Evolutionary conservation across 345 rosid species (phyloP).

Genomic region (Erucastrum elatum): DNA sequence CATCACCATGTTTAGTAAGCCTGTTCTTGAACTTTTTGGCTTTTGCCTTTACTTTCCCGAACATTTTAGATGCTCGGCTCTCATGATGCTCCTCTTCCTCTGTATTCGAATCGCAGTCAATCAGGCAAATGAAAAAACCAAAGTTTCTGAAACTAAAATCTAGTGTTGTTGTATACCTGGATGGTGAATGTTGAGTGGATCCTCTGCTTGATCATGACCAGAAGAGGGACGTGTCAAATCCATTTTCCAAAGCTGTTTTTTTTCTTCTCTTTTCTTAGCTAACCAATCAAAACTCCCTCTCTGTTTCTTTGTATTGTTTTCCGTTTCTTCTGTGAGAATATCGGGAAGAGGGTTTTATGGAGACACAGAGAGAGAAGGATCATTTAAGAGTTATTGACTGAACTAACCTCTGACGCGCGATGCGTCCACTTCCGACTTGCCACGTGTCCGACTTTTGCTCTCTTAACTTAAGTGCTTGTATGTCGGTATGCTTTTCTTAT

Average conservation of each 20-base stretch:
- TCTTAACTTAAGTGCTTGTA: not conserved
- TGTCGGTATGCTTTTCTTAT: not conserved
- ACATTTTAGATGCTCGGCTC: slow-evolving; percentile 53
- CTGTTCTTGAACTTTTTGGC: slow-evolving; percentile 74
- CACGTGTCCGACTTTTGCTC: slow-evolving; percentile 31
- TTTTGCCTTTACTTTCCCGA: slow-evolving; percentile 67
- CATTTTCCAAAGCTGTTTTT: slow-evolving; percentile 15
- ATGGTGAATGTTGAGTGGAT: slow-evolving; percentile 37
- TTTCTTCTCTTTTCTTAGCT: not conserved
- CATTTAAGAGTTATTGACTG: not conserved
- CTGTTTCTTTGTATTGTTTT: slow-evolving; percentile 1
- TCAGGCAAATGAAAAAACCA: not conserved
- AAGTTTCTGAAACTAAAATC: not conserved
- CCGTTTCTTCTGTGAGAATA: not conserved
- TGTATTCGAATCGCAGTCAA: slow-evolving; percentile 1
- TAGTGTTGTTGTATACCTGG: slow-evolving; percentile 26
- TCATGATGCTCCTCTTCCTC: slow-evolving; percentile 52
- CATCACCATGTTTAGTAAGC: slow-evolving; percentile 42
- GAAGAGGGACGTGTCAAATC: slow-evolving; percentile 38
- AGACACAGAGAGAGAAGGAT: slow-evolving; percentile 1
- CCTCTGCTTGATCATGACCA: slow-evolving; percentile 44
- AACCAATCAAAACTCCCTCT: not conserved
- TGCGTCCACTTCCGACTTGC: not conserved
- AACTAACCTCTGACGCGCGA: slow-evolving; percentile 43
- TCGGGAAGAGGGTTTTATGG: not conserved